phyloP scores from a whole-genome alignment of 2,329 filamentous ascomycete genomes.

The Stemphylium vesicarium region DNA sequence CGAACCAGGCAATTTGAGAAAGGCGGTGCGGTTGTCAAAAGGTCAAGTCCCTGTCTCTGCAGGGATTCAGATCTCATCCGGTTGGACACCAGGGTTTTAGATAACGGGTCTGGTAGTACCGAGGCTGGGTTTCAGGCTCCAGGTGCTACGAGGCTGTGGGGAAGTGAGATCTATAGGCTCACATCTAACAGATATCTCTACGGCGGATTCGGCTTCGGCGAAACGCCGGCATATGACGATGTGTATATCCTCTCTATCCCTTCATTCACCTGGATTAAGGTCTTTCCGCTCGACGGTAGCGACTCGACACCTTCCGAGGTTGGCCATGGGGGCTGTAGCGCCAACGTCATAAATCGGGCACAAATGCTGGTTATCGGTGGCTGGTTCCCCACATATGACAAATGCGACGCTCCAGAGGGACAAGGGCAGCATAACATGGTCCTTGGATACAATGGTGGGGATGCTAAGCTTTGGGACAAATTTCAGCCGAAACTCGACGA shows the following conservation, averaged over 20 bases:
- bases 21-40: too few relatives aligned
- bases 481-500: constrained; percentile 58
- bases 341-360: constrained; percentile 62
- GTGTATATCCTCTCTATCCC: constrained; percentile 68
- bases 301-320: constrained; percentile 40
- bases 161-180: background rate
- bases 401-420: constrained; percentile 61
- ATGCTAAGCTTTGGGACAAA: constrained; percentile 58
- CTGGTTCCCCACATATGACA: constrained; percentile 54
- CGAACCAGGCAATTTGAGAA: too few relatives aligned
- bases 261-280: constrained; percentile 68
- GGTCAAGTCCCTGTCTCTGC: too few relatives aligned
- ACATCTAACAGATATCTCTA: constrained; percentile 61
- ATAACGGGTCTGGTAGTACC: too few relatives aligned
- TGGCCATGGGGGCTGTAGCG: constrained; percentile 62
- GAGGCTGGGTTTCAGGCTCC: background rate
- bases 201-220: constrained; percentile 61
- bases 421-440: constrained; percentile 65
- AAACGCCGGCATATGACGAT: constrained; percentile 64
- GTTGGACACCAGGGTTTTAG: too few relatives aligned
- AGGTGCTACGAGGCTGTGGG: background rate
- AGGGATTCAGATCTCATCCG: too few relatives aligned
- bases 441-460: constrained; percentile 57
- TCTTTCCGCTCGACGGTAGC: constrained; percentile 53
- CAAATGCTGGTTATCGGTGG: constrained; percentile 71